Evolutionary conservation across 2,329 filamentous ascomycete species (phyloP), one percentile per base, ranked within the genome.

Genomic region (Phaeosphaeriaceae sp.): DNA sequence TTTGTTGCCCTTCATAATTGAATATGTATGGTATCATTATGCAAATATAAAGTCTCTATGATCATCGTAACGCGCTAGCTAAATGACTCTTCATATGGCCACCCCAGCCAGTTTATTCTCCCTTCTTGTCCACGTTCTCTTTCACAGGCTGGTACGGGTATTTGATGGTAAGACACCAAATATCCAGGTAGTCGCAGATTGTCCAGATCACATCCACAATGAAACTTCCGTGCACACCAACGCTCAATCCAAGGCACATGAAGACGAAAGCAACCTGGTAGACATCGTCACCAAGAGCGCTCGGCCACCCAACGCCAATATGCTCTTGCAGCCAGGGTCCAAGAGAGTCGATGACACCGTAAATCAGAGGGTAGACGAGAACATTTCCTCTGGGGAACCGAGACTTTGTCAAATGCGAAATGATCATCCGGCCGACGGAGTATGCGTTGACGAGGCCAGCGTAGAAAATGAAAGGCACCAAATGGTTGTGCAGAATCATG

Each of bases 141-240:
- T 75, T 68, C 46, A 72, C 76, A 55, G 83, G 81, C 36, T 81
- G 74, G 60, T 84, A 83, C 0, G 87, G 87, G 70, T 98, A 89
- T 85, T 99, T 99, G 81, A 99, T 99, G 1, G 91, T 96, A 76
- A 99, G 83, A 76, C 95, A 99, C 92, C 93, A 98, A 67, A 99
- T 99, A 76, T 99, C 95, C 60, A 98, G 84, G 76, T 96, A 97
- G 77, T 99, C 95, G 80, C 95, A 99, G 69, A 99, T 98, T 27
- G 92, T 96, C 58, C 95, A 92, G 66, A 99, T 97, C 56, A 98
- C 93, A 76, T 98, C 95, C 31, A 96, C 91, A 56, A 98, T 92
- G 76, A 99, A 99, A 77, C 93, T 97, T 59, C 92, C 93, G 80
- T 99, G 97, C n/a, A 98, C 88, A 33, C 95, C 95, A 48, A 97